Evolutionary conservation across 805 yeast genomes (phyloP).

Genomic region (Wickerhamomyces queroliae): DNA sequence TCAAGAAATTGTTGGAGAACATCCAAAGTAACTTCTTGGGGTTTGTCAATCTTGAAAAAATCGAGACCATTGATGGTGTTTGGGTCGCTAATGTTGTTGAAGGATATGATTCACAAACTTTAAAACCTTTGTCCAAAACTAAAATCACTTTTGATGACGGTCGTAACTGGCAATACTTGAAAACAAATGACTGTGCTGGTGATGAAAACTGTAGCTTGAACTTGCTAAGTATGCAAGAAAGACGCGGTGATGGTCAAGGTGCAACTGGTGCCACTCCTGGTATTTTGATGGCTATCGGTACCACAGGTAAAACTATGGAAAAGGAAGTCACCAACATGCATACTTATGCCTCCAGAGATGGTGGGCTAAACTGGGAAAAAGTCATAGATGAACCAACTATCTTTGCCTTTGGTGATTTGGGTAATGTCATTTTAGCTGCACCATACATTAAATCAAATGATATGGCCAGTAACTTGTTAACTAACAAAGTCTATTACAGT

Average conservation of each 20-base stretch:
- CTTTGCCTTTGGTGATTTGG: constrained; percentile 70
- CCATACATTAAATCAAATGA: constrained; percentile 10
- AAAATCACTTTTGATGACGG: constrained; percentile 37
- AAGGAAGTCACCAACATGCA: constrained; percentile 18
- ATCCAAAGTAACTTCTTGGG: constrained; percentile 27
- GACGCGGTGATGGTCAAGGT: constrained; percentile 24
- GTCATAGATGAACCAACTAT: constrained; percentile 46
- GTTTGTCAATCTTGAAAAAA: constrained; percentile 29
- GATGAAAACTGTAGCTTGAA: constrained; percentile 28
- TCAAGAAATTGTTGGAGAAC: constrained; percentile 35
- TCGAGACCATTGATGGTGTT: constrained; percentile 57
- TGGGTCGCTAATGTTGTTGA: constrained; percentile 43
- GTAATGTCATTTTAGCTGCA: constrained; percentile 63
- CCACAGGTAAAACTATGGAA: constrained; percentile 22
- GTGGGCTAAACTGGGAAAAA: constrained; percentile 68
- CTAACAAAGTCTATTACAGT: constrained; percentile 44
- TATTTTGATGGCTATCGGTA: constrained; percentile 36
- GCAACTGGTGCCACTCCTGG: constrained; percentile 37
- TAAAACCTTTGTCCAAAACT: constrained; percentile 19
- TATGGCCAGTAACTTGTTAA: constrained; percentile 26
- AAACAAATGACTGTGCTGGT: constrained; percentile 23
- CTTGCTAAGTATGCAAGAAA: constrained; percentile 27
- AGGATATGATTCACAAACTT: constrained; percentile 12
- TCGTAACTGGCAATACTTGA: constrained; percentile 27
- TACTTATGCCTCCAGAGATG: constrained; percentile 71